phyloP scores from a whole-genome alignment of 805 yeast species.

The Monosporozyma servazzii region DNA sequence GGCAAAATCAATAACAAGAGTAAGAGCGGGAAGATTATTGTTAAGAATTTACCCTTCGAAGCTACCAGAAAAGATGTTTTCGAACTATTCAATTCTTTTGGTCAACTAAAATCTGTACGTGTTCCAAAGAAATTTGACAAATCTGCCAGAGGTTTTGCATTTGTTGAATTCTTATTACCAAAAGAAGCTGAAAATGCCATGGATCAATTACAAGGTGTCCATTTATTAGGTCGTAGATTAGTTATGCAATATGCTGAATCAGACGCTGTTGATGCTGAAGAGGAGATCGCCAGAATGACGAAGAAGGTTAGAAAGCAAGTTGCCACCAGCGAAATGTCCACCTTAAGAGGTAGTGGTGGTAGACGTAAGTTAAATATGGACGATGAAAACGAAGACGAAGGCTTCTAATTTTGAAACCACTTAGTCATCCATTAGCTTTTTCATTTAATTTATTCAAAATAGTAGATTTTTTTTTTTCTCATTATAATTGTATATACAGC shows the following conservation, averaged over 20 bases:
- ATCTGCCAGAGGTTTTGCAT: constrained; percentile 94
- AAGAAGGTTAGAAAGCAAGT: constrained; percentile 74
- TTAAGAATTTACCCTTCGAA: constrained; percentile 95
- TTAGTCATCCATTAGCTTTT: background rate
- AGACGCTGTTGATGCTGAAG: constrained; percentile 77
- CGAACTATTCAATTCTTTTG: constrained; percentile 88
- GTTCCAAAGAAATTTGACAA: constrained; percentile 95
- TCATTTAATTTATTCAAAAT: background rate
- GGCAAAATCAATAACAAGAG: constrained; percentile 27
- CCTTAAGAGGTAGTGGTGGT: constrained; percentile 59
- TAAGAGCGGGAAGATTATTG: constrained; percentile 66
- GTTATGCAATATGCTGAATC: constrained; percentile 88
- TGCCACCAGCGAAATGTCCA: constrained; percentile 64
- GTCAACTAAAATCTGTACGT: constrained; percentile 87
- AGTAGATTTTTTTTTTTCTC: background rate
- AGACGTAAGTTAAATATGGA: constrained; percentile 60
- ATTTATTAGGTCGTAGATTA: constrained; percentile 87
- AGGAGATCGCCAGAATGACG: constrained; percentile 85
- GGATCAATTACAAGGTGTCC: constrained; percentile 91
- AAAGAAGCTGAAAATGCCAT: constrained; percentile 92
- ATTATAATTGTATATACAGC: background rate
- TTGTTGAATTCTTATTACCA: constrained; percentile 79
- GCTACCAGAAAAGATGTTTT: constrained; percentile 88
- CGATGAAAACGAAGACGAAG: constrained; percentile 27
- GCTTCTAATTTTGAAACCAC: background rate